These are phyloP conservation scores for Clathrus columnatus DNA, from an alignment of 768 basidiomycete genomes.

Conservation along the genomic window DNA sequence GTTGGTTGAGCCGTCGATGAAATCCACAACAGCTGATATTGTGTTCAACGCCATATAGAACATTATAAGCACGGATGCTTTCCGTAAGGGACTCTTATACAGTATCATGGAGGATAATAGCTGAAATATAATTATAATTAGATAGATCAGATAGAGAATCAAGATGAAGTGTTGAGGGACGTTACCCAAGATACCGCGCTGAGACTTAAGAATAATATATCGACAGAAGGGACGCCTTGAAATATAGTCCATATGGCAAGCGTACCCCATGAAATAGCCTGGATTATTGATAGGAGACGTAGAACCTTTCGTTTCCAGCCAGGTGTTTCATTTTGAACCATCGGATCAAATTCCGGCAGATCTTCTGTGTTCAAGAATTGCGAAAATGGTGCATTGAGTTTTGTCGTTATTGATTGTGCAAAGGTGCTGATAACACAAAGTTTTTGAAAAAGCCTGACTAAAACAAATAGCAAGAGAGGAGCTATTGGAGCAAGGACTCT, in stretches of 20 bases:
- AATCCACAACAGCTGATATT: neutral
- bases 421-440: neutral
- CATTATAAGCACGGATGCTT: constrained; percentile 6
- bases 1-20: neutral
- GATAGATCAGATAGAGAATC: neutral
- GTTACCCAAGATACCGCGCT: constrained; percentile 1
- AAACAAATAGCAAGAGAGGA: neutral
- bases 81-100: neutral
- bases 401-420: neutral
- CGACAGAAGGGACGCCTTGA: neutral
- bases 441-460: neutral
- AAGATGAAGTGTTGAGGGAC: neutral
- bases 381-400: constrained; percentile 7
- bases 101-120: neutral
- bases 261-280: neutral
- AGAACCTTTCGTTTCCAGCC: constrained; percentile 10
- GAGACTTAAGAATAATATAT: neutral
- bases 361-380: constrained; percentile 14
- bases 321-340: neutral
- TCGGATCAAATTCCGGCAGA: constrained; percentile 11
- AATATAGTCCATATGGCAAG: neutral
- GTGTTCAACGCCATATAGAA: constrained; percentile 8
- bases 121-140: neutral
- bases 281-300: neutral
- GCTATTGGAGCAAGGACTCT: neutral